Conservation (phyloP, 2,329 filamentous ascomycete genomes). For the Periconia sp. region DNA sequence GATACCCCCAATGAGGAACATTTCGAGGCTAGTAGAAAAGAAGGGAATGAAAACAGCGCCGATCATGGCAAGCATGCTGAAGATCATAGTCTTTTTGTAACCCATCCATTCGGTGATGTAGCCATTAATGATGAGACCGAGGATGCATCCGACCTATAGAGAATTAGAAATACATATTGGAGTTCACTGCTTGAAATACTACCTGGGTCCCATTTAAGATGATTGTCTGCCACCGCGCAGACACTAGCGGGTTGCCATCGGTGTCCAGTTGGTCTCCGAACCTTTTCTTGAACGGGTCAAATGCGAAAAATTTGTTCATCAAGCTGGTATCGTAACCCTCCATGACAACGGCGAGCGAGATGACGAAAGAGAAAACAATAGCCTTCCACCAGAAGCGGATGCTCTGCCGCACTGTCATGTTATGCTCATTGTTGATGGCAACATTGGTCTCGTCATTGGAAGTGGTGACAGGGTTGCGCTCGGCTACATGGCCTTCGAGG, state of each 20-base stretch:
- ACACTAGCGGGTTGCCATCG: conserved; percentile 41
- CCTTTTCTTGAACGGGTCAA: conserved; percentile 43
- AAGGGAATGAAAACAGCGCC: conserved; percentile 30
- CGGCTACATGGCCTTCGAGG: neutral
- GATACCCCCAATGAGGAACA: conserved; percentile 61
- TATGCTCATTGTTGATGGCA: conserved; percentile 46
- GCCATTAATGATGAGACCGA: conserved; percentile 48
- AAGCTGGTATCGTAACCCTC: conserved; percentile 81
- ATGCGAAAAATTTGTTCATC: conserved; percentile 72
- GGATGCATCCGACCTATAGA: conserved; percentile 44
- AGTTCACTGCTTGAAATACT: neutral
- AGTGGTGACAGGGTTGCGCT: neutral
- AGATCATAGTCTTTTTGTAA: conserved; percentile 30
- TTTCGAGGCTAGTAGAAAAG: conserved; percentile 46
- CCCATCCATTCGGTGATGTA: conserved; percentile 47
- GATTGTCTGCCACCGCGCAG: conserved; percentile 47
- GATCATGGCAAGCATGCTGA: conserved; percentile 24
- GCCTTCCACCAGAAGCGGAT: conserved; percentile 62
- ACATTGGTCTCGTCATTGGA: conserved; percentile 17
- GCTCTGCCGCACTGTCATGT: conserved; percentile 64
- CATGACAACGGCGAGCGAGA: conserved; percentile 86
- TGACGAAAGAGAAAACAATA: conserved; percentile 75
- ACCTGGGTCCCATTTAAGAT: conserved; percentile 40
- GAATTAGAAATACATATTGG: neutral
- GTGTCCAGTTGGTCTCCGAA: conserved; percentile 40